phyloP scores from a whole-genome alignment of 2,329 filamentous ascomycete genomes.

The Aspergillus luchuensis region DNA sequence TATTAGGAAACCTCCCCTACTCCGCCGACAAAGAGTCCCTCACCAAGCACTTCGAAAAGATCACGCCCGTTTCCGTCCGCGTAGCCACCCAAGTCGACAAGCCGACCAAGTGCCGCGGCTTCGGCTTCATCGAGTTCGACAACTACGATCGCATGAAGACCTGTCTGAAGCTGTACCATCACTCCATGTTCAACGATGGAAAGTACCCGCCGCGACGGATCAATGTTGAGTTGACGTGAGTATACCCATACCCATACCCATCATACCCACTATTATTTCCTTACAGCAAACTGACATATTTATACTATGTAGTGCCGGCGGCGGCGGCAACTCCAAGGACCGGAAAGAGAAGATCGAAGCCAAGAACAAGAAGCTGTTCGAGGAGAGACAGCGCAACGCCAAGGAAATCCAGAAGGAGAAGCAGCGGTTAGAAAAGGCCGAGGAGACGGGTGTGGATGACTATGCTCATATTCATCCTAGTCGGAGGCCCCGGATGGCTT shows the following conservation, averaged over 20 bases:
- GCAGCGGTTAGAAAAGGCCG: slow-evolving; percentile 32
- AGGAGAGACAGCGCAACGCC: slow-evolving; percentile 59
- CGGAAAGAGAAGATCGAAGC: slow-evolving; percentile 75
- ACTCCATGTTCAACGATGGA: slow-evolving; percentile 69
- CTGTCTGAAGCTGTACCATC: slow-evolving; percentile 87
- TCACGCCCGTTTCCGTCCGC: slow-evolving; percentile 70
- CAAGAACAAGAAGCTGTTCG: slow-evolving; percentile 85
- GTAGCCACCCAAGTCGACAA: slow-evolving; percentile 69
- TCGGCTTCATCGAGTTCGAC: slow-evolving; percentile 87
- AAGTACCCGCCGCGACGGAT: slow-evolving; percentile 68
- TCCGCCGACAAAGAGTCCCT: slow-evolving; percentile 72
- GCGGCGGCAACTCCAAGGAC: slow-evolving; percentile 74
- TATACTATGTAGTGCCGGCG: slow-evolving; percentile 63
- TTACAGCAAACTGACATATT: neutral
- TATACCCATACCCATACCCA: slow-evolving; percentile 22
- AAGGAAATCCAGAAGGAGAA: slow-evolving; percentile 53
- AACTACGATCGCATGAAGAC: slow-evolving; percentile 89
- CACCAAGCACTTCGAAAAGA: slow-evolving; percentile 73
- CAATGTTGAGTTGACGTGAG: slow-evolving; percentile 87
- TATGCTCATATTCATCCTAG: slow-evolving; percentile 48
- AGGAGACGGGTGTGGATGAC: slow-evolving; percentile 26
- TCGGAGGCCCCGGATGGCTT: slow-evolving; percentile 41
- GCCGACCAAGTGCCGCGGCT: slow-evolving; percentile 68
- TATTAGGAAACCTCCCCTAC: slow-evolving; percentile 76
- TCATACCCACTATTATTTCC: neutral